Evolutionary conservation across 2,329 filamentous ascomycete genomes (phyloP).

Genomic region (Calycina marina): DNA sequence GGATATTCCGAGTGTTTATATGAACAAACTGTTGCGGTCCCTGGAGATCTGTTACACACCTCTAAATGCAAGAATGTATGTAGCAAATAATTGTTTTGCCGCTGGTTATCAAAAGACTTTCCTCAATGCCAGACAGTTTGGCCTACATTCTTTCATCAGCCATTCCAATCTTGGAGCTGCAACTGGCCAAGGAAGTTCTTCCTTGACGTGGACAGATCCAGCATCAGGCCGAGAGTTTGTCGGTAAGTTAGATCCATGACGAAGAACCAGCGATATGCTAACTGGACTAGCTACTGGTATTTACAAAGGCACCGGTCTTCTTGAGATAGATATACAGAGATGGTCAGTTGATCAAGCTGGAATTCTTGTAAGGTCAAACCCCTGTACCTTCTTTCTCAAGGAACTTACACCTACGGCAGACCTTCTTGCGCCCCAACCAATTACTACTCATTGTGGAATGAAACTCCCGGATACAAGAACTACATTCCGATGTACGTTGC

Average conservation of each 20-base stretch:
- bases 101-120: too few species aligned
- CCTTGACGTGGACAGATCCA: constrained; percentile 30
- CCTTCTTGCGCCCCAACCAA: constrained; percentile 28
- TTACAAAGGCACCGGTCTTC: background rate
- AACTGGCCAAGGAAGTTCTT: constrained; percentile 6
- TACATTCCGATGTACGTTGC: too few species aligned
- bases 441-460: constrained; percentile 22
- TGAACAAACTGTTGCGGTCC: background rate
- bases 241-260: constrained; percentile 15
- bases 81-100: background rate
- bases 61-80: background rate
- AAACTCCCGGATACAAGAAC: constrained; percentile 25
- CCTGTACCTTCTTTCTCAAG: background rate
- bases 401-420: constrained; percentile 8
- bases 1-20: background rate
- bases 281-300: background rate
- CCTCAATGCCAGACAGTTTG: too few species aligned
- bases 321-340: background rate
- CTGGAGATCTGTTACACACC: background rate
- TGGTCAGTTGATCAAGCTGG: background rate
- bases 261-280: background rate
- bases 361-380: background rate
- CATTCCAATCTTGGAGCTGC: constrained; percentile 10
- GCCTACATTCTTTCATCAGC: constrained; percentile 12
- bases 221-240: constrained; percentile 32